Evolutionary conservation across 148 eudicot genomes (phyloP).

Genomic region (Rhododendron mucronatum): DNA sequence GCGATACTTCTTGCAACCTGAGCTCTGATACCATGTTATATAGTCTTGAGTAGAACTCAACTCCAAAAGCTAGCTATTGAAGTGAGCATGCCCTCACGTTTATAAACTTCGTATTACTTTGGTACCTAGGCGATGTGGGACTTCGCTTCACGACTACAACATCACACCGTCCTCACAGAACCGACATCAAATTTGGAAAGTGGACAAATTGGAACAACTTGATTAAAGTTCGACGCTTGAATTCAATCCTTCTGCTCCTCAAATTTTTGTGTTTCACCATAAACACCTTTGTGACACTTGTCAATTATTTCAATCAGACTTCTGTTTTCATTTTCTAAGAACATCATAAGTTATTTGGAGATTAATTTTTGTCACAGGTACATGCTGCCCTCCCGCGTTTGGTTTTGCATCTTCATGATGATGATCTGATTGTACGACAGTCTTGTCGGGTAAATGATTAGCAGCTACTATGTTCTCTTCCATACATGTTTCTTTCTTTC

Average conservation of each 20-base stretch:
- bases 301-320: background rate
- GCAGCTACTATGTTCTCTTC: background rate
- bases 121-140: background rate
- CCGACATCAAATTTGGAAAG: background rate
- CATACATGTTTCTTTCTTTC: background rate
- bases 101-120: too few relatives aligned
- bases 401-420: constrained; percentile 92
- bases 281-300: background rate
- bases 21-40: too few relatives aligned
- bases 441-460: constrained; percentile 74
- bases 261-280: background rate
- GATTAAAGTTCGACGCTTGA: background rate
- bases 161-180: background rate
- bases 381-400: constrained; percentile 78
- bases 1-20: background rate
- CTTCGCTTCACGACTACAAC: background rate
- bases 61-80: background rate
- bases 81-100: background rate
- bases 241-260: background rate
- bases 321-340: background rate
- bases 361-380: constrained; percentile 41
- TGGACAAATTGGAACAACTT: background rate
- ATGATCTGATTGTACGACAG: constrained; percentile 68
- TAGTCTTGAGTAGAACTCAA: background rate
- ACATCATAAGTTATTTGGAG: background rate